phyloP scores from a whole-genome alignment of 192 early-diverging fungal genomes.

The Funneliformis mosseae region DNA sequence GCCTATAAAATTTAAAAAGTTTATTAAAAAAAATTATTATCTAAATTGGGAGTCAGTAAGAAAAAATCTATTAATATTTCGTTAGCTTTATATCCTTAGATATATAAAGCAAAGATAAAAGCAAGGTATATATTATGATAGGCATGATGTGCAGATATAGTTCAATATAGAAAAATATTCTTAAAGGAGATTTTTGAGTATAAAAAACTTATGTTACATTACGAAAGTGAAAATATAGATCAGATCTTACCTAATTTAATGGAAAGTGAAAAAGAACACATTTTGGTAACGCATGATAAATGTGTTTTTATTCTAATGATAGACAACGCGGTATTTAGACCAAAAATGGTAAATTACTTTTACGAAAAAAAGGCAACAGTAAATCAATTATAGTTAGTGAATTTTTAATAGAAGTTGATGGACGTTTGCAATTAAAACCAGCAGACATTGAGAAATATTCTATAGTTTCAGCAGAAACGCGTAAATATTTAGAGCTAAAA shows the following conservation, averaged over 20 bases:
- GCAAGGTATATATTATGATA: constrained; percentile 8
- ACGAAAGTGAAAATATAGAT: constrained; percentile 6
- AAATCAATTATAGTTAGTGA: not conserved
- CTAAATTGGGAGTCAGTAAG: not conserved
- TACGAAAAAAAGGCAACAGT: constrained; percentile 20
- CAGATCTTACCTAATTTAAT: not conserved
- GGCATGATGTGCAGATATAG: not conserved
- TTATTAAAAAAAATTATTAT: not conserved
- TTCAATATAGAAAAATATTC: not conserved
- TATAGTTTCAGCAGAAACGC: not conserved
- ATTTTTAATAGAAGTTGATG: constrained; percentile 10
- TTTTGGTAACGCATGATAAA: too few species aligned
- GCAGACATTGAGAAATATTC: not conserved
- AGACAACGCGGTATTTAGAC: not conserved
- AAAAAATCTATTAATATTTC: not conserved
- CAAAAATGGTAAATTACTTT: not conserved
- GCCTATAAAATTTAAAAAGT: not conserved
- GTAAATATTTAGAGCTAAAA: not conserved
- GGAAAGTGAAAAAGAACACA: not conserved
- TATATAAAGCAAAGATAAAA: not conserved
- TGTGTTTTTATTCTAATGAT: too few species aligned
- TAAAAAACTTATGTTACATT: constrained; percentile 14
- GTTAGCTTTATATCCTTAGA: not conserved
- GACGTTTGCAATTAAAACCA: not conserved
- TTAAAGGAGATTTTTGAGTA: not conserved